These are phyloP conservation scores for Ophiosphaerella korrae DNA, from an alignment of 2,329 filamentous ascomycete genomes.

Conservation along the genomic window DNA sequence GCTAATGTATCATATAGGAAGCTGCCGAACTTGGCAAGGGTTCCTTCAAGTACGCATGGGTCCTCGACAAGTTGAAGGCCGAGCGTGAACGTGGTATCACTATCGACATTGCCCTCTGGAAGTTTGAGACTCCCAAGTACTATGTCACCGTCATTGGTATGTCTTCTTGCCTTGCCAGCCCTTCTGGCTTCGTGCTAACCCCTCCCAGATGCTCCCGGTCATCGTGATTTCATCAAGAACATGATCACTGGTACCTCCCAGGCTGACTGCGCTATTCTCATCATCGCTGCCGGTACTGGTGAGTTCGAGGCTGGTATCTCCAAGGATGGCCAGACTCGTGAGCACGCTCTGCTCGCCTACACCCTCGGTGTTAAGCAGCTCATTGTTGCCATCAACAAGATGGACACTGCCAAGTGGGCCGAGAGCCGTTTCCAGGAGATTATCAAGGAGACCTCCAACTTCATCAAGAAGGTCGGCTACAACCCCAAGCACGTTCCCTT, in stretches of 20 bases:
- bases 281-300: constrained; percentile 99
- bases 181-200: neutral
- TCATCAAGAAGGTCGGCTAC: constrained; percentile 99
- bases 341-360: constrained; percentile 99
- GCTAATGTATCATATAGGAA: constrained; percentile 68
- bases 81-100: constrained; percentile 99
- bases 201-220: constrained; percentile 78
- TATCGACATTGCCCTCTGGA: constrained; percentile 99
- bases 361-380: constrained; percentile 99
- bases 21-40: constrained; percentile 99
- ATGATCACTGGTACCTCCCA: constrained; percentile 99
- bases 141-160: constrained; percentile 95
- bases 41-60: constrained; percentile 99
- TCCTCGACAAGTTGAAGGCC: constrained; percentile 99
- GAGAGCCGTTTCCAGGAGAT: constrained; percentile 97
- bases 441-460: constrained; percentile 99
- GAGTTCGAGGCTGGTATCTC: constrained; percentile 99
- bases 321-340: constrained; percentile 99
- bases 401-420: constrained; percentile 99
- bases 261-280: constrained; percentile 99
- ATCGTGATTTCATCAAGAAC: constrained; percentile 99
- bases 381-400: constrained; percentile 99
- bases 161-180: neutral
- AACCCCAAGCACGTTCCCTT: constrained; percentile 99
- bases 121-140: constrained; percentile 99